Base-by-base conservation (phyloP, 257 asterid genomes). In the Voacanga thouarsii region DNA sequence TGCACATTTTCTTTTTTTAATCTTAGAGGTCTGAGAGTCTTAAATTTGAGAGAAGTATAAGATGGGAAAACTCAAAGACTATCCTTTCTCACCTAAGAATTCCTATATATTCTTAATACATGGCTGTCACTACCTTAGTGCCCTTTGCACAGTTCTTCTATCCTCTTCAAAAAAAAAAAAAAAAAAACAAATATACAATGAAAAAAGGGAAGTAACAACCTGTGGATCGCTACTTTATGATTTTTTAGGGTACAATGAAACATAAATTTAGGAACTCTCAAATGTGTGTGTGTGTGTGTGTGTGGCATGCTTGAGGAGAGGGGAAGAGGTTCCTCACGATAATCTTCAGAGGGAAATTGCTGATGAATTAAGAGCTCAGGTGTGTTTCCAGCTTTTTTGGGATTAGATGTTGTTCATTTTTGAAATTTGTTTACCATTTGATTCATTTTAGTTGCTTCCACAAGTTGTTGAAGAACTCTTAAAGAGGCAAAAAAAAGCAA, bases 311-410 rank as follows among this genome's bases (percentile, higher is more conserved):
- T 88, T 93, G 85, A 85, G 88, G 74, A 87, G 87, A 64, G 96
- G 96, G 72, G 92, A 83, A 76, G 82, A 77, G 60, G 90, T 89
- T 47, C 97, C 97, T 0, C 92, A 93, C 79, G 97, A 91, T 74
- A 85, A 83, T 86, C 90, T 81, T 8, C 94, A 93, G 82, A 85
- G 81, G 51, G 96, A 91, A 75, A 90, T 93, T 33, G 97, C 97
- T 81, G 97, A 91, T 87, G 93, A 93, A 85, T 87, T 93, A 84
- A 89, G 97, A 91, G 92, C 97, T 78, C 90, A 87, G 75, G 97
- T 91, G 88, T 45, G 2, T 74, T 30, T 30, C 12, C 30, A 26
- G 12, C 14, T 21, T 37, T 37, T 7, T 66, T 16, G 41, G 71
- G 15, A 12, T 11, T 33, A 67, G 41, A 33, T 10, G 11, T 26